Evolutionary conservation across 176 grass and related monocot species (phyloP).

Genomic region (Oryza australiensis): DNA sequence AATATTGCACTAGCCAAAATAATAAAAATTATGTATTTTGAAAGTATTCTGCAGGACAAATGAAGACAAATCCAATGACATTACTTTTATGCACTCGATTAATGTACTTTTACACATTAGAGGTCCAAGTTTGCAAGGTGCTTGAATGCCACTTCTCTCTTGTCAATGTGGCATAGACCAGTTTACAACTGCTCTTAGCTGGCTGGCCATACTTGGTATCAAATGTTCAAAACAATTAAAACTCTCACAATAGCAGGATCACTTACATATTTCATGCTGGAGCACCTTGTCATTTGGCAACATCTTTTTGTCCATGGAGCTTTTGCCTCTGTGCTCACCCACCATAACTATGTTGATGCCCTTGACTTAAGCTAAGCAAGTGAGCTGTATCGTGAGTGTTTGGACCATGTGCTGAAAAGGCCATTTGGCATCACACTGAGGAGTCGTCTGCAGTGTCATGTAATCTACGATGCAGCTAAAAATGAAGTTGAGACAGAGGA

Average conservation of each 20-base stretch:
- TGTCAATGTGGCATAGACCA: slow-evolving; percentile 7
- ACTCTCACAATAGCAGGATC: background rate
- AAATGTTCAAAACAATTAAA: background rate
- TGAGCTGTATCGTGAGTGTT: slow-evolving; percentile 67
- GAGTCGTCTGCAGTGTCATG: slow-evolving; percentile 72
- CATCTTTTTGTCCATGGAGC: background rate
- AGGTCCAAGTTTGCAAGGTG: background rate
- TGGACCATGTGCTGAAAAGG: slow-evolving; percentile 55
- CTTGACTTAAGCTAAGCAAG: slow-evolving; percentile 62
- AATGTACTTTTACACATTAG: background rate
- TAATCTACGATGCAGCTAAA: slow-evolving; percentile 68
- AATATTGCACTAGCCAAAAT: background rate
- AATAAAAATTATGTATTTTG: background rate
- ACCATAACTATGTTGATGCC: slow-evolving; percentile 27
- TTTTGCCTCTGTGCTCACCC: slow-evolving; percentile 4
- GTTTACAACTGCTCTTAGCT: background rate
- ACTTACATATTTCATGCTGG: slow-evolving; percentile 4
- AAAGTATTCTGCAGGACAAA: background rate
- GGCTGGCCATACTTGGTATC: background rate
- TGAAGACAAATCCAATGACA: background rate
- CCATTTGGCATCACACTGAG: slow-evolving; percentile 75
- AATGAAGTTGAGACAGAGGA: slow-evolving; percentile 67
- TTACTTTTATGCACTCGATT: background rate
- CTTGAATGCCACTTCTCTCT: slow-evolving; percentile 11
- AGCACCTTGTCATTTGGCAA: background rate